phyloP scores from a whole-genome alignment of 176 grass and related monocot species.

The sorghum (Sorghum bicolor) region DNA sequence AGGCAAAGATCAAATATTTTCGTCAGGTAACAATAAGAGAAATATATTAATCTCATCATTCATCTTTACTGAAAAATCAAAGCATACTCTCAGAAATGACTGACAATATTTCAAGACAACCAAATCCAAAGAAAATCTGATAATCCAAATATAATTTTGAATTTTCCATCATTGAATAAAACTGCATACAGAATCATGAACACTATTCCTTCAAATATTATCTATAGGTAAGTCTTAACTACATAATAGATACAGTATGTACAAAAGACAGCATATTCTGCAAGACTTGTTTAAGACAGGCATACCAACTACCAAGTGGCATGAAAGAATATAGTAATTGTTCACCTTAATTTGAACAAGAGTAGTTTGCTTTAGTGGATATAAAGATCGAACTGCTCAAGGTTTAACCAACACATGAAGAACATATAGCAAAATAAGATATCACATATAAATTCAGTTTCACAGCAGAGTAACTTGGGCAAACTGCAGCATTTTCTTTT shows the following conservation, averaged over 20 bases:
- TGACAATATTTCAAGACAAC: background rate
- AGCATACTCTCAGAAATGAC: background rate
- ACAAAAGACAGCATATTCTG: background rate
- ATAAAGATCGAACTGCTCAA: slow-evolving; percentile 7
- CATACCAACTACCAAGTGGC: slow-evolving; percentile 10
- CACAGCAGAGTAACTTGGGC: background rate
- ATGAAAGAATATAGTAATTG: background rate
- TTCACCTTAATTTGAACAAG: slow-evolving; percentile 17
- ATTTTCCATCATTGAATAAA: background rate
- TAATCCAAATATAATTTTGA: background rate
- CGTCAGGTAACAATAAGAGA: background rate
- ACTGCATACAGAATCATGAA: background rate
- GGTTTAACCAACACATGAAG: background rate
- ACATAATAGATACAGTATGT: background rate
- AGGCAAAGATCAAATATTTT: slow-evolving; percentile 12
- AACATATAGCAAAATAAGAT: background rate
- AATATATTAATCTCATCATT: slow-evolving; percentile 24
- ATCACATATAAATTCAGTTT: background rate
- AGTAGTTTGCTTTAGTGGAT: background rate
- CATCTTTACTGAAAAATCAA: slow-evolving; percentile 1
- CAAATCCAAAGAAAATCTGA: slow-evolving; percentile 8
- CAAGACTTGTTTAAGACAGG: background rate
- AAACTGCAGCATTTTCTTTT: slow-evolving; percentile 7
- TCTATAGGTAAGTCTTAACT: background rate
- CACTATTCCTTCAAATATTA: background rate